These are phyloP conservation scores for Xylaria sp. DNA, from an alignment of 2,329 filamentous ascomycete genomes.

Conservation along the genomic window DNA sequence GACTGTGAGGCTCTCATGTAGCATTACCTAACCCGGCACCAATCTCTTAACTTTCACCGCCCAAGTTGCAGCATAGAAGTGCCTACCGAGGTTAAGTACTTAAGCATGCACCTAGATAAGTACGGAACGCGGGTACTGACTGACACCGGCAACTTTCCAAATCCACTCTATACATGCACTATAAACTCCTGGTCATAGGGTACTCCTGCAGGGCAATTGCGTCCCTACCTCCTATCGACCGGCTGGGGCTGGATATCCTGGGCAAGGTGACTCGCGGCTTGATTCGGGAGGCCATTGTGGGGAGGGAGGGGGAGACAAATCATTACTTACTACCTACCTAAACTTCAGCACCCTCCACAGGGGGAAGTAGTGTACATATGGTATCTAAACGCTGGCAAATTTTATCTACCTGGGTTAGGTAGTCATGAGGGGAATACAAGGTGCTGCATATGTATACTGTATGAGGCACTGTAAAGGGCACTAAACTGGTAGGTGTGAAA, in stretches of 20 bases:
- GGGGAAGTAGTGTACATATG: no score
- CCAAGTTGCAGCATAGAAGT: background rate
- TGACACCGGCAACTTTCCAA: background rate
- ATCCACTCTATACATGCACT: background rate
- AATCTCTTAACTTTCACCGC: background rate
- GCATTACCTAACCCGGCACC: background rate
- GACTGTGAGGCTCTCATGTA: background rate
- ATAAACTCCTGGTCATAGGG: background rate
- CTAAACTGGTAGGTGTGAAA: background rate
- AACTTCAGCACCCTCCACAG: background rate
- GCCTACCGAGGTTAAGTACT: slow-evolving; percentile 9
- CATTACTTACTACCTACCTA: background rate
- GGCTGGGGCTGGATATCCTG: background rate
- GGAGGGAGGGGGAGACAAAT: no score
- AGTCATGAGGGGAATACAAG: background rate
- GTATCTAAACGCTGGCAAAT: slow-evolving; percentile 4
- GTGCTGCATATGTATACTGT: background rate
- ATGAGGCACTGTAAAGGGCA: background rate
- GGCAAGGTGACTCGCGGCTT: slow-evolving; percentile 5
- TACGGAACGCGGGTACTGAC: background rate
- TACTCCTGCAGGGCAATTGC: background rate
- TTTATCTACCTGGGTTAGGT: slow-evolving; percentile 4
- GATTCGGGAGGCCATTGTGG: slow-evolving; percentile 9
- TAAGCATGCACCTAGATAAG: background rate
- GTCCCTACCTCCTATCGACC: background rate